These are phyloP conservation scores for Penicillium sp. DNA, from an alignment of 2,329 filamentous ascomycete genomes.

Conservation along the genomic window DNA sequence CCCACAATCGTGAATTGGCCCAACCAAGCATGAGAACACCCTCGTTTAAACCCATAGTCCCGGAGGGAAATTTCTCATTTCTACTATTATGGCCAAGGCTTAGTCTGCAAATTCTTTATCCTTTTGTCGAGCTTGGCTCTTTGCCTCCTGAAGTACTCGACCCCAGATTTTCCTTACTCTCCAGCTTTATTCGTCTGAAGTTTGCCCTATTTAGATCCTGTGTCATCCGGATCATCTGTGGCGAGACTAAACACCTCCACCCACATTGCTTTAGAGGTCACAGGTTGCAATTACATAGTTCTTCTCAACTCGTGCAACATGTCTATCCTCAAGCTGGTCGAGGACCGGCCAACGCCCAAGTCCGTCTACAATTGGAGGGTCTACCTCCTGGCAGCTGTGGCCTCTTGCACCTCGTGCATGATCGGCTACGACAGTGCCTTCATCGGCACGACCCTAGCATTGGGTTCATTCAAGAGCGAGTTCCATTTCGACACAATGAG, in stretches of 20 bases:
- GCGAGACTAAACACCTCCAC: no score
- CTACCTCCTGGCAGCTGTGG: constrained; percentile 51
- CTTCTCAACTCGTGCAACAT: constrained; percentile 23
- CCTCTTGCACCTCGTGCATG: constrained; percentile 55
- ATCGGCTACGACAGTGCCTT: constrained; percentile 67
- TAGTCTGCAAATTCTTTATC: constrained; percentile 5
- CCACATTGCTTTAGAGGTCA: constrained; percentile 6
- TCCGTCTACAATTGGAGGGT: constrained; percentile 58
- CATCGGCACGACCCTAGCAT: constrained; percentile 68
- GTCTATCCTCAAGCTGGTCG: constrained; percentile 39
- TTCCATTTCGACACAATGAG: constrained; percentile 57
- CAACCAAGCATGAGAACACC: neutral
- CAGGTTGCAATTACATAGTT: constrained; percentile 1
- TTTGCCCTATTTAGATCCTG: no score
- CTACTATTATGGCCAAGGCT: no score
- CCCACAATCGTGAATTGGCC: constrained; percentile 4
- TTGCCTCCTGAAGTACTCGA: no score
- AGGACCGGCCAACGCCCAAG: constrained; percentile 51
- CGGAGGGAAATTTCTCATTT: no score
- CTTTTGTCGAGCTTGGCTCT: constrained; percentile 18
- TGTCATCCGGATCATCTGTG: no score
- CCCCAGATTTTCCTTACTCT: no score
- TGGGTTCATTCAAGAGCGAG: constrained; percentile 64
- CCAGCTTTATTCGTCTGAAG: no score
- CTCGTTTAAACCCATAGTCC: neutral